A percentile compares a stretch with the other conserved stretches of the same genome.
These are phyloP conservation scores for Saururus chinensis DNA, from an alignment of 164 flowering plant genomes.

Conservation along the genomic window DNA sequence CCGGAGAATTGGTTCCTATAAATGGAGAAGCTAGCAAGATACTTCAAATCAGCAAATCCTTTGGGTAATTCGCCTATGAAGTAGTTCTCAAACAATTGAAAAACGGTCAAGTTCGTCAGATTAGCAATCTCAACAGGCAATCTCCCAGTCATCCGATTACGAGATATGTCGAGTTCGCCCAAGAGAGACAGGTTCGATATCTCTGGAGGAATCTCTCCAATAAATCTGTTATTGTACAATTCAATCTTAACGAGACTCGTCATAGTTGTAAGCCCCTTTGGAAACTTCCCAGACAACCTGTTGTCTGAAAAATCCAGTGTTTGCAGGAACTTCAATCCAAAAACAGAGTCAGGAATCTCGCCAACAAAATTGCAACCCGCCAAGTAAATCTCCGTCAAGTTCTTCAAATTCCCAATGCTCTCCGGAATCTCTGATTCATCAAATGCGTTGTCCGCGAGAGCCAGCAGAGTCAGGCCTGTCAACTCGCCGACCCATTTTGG, in stretches of 20 bases:
- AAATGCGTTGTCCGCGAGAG: conserved; percentile 38
- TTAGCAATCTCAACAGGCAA: conserved; percentile 53
- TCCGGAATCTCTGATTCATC: conserved; percentile 54
- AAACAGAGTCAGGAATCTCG: conserved; percentile 62
- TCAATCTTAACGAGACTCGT: conserved; percentile 55
- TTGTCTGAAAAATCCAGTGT: conserved; percentile 55
- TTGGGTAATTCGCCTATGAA: conserved; percentile 69
- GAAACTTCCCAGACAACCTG: conserved; percentile 47
- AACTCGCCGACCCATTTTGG: conserved; percentile 69
- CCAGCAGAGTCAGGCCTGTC: conserved; percentile 31
- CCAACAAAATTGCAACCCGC: conserved; percentile 37
- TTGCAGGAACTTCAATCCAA: conserved; percentile 30
- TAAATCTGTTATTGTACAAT: conserved; percentile 49
- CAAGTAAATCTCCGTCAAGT: conserved; percentile 46
- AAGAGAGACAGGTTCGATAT: conserved; percentile 44
- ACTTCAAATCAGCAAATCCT: conserved; percentile 57
- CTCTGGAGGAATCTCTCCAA: conserved; percentile 69
- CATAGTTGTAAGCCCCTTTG: conserved; percentile 42
- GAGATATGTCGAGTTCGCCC: conserved; percentile 71
- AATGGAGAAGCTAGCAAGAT: conserved; percentile 46
- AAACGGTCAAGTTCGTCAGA: conserved; percentile 51
- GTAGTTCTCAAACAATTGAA: conserved; percentile 45
- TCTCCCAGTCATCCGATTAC: conserved; percentile 48
- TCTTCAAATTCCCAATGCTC: conserved; percentile 57
- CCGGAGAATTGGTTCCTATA: conserved; percentile 72